A percentile compares a stretch with the other conserved stretches of the same genome.
Conservation (phyloP, 2,329 filamentous ascomycete species). For the Macroventuria anomochaeta region DNA sequence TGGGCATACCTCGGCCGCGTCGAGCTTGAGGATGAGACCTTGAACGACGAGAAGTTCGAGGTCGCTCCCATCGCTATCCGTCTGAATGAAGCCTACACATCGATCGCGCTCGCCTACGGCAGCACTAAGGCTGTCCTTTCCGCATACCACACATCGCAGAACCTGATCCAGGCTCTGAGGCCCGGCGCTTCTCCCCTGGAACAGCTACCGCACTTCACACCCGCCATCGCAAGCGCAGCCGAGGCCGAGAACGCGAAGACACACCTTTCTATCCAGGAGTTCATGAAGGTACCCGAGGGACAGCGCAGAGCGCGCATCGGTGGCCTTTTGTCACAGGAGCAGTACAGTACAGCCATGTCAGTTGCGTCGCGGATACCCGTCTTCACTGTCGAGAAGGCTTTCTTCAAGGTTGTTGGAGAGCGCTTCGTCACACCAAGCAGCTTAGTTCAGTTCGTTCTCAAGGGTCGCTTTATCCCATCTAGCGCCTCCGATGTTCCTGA, state of each 20-base stretch:
- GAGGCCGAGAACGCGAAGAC: constrained; percentile 69
- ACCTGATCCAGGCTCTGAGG: constrained; percentile 85
- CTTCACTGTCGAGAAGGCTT: constrained; percentile 86
- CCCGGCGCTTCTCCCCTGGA: constrained; percentile 86
- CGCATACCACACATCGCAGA: constrained; percentile 82
- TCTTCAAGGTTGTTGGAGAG: constrained; percentile 98
- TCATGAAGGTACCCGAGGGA: constrained; percentile 82
- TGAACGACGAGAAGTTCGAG: constrained; percentile 88
- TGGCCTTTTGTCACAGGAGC: constrained; percentile 72
- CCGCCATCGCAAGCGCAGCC: constrained; percentile 65
- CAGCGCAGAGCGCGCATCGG: constrained; percentile 75
- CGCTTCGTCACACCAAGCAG: constrained; percentile 90
- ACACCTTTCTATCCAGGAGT: constrained; percentile 81
- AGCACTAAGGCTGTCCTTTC: constrained; percentile 81
- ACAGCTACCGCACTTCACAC: constrained; percentile 87
- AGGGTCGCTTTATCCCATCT: constrained; percentile 90
- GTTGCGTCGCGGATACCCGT: constrained; percentile 86
- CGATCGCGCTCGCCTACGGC: constrained; percentile 86
- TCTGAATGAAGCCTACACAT: constrained; percentile 84
- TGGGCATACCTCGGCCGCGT: constrained; percentile 95
- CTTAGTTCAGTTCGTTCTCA: constrained; percentile 91
- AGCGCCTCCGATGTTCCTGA: constrained; percentile 76
- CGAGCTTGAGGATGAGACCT: constrained; percentile 76
- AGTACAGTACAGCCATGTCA: constrained; percentile 76
- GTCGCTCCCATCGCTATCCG: constrained; percentile 84